Percentiles rank a stretch among this genome's conserved stretches.
Conservation (phyloP, 441 rosid species). For the Hypseocharis bilobata region DNA sequence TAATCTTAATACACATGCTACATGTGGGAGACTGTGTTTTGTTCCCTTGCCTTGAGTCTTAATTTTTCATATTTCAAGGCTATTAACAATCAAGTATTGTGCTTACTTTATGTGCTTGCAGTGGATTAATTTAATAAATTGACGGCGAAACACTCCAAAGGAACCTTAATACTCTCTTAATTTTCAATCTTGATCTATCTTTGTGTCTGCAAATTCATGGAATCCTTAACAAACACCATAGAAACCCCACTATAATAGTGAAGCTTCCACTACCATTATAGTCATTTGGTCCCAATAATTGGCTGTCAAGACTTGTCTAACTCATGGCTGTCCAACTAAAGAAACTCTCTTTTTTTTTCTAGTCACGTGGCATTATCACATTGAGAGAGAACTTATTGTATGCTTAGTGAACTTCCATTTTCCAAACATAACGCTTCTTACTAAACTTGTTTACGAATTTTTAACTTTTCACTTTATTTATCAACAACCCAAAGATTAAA, state of each 20-base stretch:
- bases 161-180: not conserved
- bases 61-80: constrained; percentile 22
- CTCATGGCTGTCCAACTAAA: not conserved
- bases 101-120: constrained; percentile 7
- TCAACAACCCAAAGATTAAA: no score
- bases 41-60: constrained; percentile 22
- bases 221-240: constrained; percentile 20
- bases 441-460: no score
- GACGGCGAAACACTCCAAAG: not conserved
- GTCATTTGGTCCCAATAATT: constrained; percentile 22
- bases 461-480: no score
- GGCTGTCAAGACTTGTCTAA: constrained; percentile 14
- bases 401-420: not conserved
- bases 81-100: constrained; percentile 13
- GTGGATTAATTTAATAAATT: constrained; percentile 11
- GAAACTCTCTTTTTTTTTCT: constrained; percentile 11
- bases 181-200: no score
- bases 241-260: not conserved
- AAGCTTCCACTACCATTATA: constrained; percentile 20
- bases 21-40: constrained; percentile 76
- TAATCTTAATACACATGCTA: constrained; percentile 48
- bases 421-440: constrained; percentile 4
- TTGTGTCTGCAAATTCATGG: constrained; percentile 12
- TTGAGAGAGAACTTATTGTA: no score
- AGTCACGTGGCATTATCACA: constrained; percentile 22